These are phyloP conservation scores for Psilocybe azurescens DNA, from an alignment of 768 basidiomycete species.

Conservation along the genomic window DNA sequence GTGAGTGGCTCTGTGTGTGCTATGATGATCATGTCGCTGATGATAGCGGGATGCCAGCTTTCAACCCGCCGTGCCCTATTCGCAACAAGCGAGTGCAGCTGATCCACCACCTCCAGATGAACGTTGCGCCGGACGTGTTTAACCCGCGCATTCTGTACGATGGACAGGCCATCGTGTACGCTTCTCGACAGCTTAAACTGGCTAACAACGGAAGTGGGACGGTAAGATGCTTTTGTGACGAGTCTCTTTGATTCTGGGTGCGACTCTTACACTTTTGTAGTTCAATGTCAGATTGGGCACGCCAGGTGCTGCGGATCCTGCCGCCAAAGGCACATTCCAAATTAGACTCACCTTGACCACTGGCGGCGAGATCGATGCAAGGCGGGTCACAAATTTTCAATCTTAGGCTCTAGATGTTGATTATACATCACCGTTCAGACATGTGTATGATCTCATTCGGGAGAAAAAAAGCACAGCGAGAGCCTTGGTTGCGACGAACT, in stretches of 20 bases:
- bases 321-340: constrained; percentile 30
- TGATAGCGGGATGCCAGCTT: constrained; percentile 5
- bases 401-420: not conserved
- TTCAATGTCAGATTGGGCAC: constrained; percentile 13
- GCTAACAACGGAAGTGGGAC: constrained; percentile 2
- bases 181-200: constrained; percentile 24
- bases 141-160: constrained; percentile 52
- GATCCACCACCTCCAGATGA: constrained; percentile 44
- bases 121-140: constrained; percentile 38
- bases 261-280: not conserved
- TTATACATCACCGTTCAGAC: constrained; percentile 21
- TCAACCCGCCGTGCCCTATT: constrained; percentile 6
- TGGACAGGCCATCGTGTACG: constrained; percentile 46
- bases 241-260: not conserved
- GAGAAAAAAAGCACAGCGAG: constrained; percentile 21
- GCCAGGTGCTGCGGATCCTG: not conserved
- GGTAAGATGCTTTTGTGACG: constrained; percentile 30
- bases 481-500: constrained; percentile 44
- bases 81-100: constrained; percentile 23
- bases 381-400: constrained; percentile 35
- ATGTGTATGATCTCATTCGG: constrained; percentile 30
- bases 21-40: not conserved
- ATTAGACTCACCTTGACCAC: constrained; percentile 43
- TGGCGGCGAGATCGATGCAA: constrained; percentile 39
- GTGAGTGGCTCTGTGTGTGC: constrained; percentile 15